These are phyloP conservation scores for Moricandia arvensis DNA, from an alignment of 345 rosid species.

Conservation along the genomic window DNA sequence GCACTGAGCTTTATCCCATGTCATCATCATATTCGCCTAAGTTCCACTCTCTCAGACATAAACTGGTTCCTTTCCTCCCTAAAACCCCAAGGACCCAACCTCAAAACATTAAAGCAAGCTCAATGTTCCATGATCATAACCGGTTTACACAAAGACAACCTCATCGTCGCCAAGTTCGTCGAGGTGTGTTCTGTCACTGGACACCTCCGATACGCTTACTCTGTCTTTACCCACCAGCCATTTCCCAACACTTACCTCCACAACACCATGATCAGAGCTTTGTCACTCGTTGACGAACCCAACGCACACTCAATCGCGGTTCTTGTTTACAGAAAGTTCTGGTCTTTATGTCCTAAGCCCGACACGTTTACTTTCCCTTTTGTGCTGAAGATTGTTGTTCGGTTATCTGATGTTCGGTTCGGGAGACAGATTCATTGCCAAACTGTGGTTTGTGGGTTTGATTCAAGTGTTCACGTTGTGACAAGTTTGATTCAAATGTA, in stretches of 20 bases:
- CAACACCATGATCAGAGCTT: constrained; percentile 61
- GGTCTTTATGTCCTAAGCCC: constrained; percentile 46
- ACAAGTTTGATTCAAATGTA: constrained; percentile 64
- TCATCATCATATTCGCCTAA: neutral
- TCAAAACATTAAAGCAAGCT: constrained; percentile 45
- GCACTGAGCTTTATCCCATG: neutral
- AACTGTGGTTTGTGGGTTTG: constrained; percentile 47
- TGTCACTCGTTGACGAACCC: constrained; percentile 43
- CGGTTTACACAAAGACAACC: constrained; percentile 42
- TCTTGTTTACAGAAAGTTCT: constrained; percentile 49
- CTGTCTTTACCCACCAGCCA: constrained; percentile 39
- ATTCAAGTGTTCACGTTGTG: constrained; percentile 41
- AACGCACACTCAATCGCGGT: constrained; percentile 36
- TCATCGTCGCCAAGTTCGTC: constrained; percentile 42
- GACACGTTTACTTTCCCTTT: constrained; percentile 69
- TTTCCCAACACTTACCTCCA: constrained; percentile 41
- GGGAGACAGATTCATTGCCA: constrained; percentile 66
- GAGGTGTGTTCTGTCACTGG: constrained; percentile 52
- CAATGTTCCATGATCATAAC: constrained; percentile 53
- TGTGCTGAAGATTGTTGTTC: constrained; percentile 48
- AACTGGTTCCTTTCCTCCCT: constrained; percentile 21
- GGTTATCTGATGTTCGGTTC: constrained; percentile 37
- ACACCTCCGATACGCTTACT: constrained; percentile 49
- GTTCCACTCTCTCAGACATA: neutral
- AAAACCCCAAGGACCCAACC: constrained; percentile 38